Evolutionary conservation across 768 basidiomycete species (phyloP), one percentile per base, ranked within the genome.

Genomic region (Mycena rosella): DNA sequence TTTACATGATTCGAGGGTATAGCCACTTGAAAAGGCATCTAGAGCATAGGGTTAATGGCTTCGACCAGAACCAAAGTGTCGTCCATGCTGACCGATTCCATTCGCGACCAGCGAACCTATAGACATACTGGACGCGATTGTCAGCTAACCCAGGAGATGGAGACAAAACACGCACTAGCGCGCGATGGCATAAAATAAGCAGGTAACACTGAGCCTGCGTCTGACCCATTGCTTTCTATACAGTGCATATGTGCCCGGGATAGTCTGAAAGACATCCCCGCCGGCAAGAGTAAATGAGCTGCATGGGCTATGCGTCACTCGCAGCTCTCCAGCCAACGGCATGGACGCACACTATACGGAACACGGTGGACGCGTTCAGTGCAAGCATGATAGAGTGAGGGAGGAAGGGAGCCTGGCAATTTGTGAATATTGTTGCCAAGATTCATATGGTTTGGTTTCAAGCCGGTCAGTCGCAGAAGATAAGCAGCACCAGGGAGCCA

Each of bases 231-330:
- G 60, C 47, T 52, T 59, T 45, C 17, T 63, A 57, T 70, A 70
- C 32, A 70, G 18, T n/a, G 1, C 17, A 6, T 4, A 32, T 6
- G 69, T 66, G 0, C 20, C 60, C 3, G 65, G 69, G 30, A 67
- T 67, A 13, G 69, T 70, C 42, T 70, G 69, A 3, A 67, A 7
- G 2, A 70, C 65, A 32, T 70, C 69, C 4, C 42, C 69, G 18
- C 48, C 59, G 14, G 65, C 69, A 17, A 70, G 40, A 24, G 65
- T 26, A 36, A 67, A 27, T 10, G 69, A 66, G 24, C 69, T 70
- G 54, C 14, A 18, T n/a, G n/a, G n/a, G n/a, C 6, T 51, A 5
- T 47, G 1, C 20, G 26, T 29, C 6, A 51, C 18, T 15, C 27
- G 8, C 22, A 44, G 20, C 17, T 30, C 27, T 51, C 27, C 5